Base-by-base conservation (phyloP, 805 yeast genomes). In the Starmerella geochares region DNA sequence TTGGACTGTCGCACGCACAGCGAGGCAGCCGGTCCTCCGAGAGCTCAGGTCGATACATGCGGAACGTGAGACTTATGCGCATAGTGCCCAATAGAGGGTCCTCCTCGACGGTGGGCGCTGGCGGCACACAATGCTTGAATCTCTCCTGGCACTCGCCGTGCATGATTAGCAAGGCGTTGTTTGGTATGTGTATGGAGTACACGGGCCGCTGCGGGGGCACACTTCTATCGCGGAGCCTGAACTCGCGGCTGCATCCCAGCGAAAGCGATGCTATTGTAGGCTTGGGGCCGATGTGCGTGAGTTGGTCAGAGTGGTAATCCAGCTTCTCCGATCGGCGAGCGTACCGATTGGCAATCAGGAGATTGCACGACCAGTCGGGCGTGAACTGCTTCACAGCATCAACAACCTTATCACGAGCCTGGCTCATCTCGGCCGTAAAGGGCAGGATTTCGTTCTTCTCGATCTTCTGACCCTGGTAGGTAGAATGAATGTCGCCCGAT, bases 121-220 rank as follows among this genome's bases (percentile, higher is more conserved):
- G 68, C 4, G 76, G 75, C 0, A 84, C 77, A 51, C 78, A 68
- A 59, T 85, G 94, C 58, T 79, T 82, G 61, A 66, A 84, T 46
- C 75, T 77, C 55, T 84, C 94, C 61, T 84, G 94, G 53, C 84
- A 79, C 0, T 86, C 86, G 1, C 86, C 82, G 52, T 80, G 79
- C 94, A 84, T 83, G 2, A 84, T 64, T 2, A 83, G 58, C 33
- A 84, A 62, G 8, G 84, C 72, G 59, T 84, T 84, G 61, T 84
- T 87, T 0, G 85, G 82, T 2, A 81, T 60, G n/a, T 79, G 81
- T 1, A 81, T 69, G 25, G 82, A 66, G 60, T 72, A 69, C 21
- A 77, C 60, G 3, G 66, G 67, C 17, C 55, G 37, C 19, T 35
- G 43, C 2, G 54, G 57, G 3, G 54, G 51, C 16, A 46, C 51